Conservation (phyloP, 257 asterid genomes). For the Solanum tarapatanum region DNA sequence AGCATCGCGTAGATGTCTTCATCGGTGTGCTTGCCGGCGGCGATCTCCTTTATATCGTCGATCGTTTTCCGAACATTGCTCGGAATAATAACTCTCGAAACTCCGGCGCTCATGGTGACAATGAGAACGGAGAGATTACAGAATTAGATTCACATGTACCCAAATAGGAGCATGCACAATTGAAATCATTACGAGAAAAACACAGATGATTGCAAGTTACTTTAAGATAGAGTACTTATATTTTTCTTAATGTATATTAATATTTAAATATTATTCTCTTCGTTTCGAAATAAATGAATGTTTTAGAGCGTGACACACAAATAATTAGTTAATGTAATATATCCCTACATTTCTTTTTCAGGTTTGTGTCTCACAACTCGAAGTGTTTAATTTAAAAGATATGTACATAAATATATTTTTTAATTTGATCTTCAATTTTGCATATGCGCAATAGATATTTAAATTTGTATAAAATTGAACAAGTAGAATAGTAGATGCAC, state of each 20-base stretch:
- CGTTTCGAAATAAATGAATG: neutral
- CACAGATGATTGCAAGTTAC: neutral
- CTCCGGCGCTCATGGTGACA: constrained; percentile 3
- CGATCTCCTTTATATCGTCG: constrained; percentile 40
- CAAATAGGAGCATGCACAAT: neutral
- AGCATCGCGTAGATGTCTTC: constrained; percentile 48
- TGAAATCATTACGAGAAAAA: neutral
- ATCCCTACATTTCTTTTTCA: no score
- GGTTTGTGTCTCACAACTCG: fast-evolving
- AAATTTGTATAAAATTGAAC: fast-evolving
- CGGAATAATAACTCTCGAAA: constrained; percentile 27
- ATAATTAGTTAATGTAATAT: neutral
- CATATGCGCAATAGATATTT: no score
- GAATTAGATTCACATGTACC: neutral
- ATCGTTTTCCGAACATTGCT: constrained; percentile 24
- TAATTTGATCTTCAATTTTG: no score
- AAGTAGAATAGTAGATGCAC: no score
- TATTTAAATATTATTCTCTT: neutral
- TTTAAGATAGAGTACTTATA: neutral
- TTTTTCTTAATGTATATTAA: neutral
- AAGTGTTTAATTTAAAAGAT: no score
- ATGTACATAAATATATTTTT: no score
- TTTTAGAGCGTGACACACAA: fast-evolving
- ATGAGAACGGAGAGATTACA: neutral
- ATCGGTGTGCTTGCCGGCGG: constrained; percentile 39